Percentiles rank a stretch among this genome's conserved stretches.
phyloP scores from a whole-genome alignment of 1,284 basidiomycete genomes.

The Tylopilus sp. region DNA sequence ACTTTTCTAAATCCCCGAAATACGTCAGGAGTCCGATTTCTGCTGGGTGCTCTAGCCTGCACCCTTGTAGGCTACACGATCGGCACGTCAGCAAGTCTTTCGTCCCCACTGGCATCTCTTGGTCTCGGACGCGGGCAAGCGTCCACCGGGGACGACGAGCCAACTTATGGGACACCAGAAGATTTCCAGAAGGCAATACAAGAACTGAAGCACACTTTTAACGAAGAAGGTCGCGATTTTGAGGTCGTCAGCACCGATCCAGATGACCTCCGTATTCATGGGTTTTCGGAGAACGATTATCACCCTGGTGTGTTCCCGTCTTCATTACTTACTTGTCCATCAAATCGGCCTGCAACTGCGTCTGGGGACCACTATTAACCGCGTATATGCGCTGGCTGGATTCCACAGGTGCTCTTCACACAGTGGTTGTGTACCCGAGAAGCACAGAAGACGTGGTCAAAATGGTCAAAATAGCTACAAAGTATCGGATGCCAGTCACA shows the following conservation, averaged over 20 bases:
- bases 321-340: background rate
- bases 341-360: background rate
- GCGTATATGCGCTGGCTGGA: background rate
- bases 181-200: slow-evolving; percentile 52
- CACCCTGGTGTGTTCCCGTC: slow-evolving; percentile 47
- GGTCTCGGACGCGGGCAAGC: slow-evolving; percentile 1
- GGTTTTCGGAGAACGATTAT: slow-evolving; percentile 55
- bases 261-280: slow-evolving; percentile 53
- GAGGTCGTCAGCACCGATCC: slow-evolving; percentile 49
- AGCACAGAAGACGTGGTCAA: slow-evolving; percentile 67
- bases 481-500: slow-evolving; percentile 67
- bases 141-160: slow-evolving; percentile 8
- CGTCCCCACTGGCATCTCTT: slow-evolving; percentile 8
- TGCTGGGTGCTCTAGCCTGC: slow-evolving; percentile 26
- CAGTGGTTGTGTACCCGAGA: slow-evolving; percentile 51
- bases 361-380: background rate
- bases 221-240: slow-evolving; percentile 8
- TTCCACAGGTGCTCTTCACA: slow-evolving; percentile 41
- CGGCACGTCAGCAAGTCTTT: slow-evolving; percentile 10
- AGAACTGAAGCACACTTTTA: slow-evolving; percentile 43
- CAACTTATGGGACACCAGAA: slow-evolving; percentile 42
- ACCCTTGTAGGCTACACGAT: slow-evolving; percentile 26
- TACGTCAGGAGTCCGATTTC: slow-evolving; percentile 4
- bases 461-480: slow-evolving; percentile 62
- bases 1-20: background rate